Conservation (phyloP, 1,284 basidiomycete genomes). For the Wolfiporia cocos region DNA sequence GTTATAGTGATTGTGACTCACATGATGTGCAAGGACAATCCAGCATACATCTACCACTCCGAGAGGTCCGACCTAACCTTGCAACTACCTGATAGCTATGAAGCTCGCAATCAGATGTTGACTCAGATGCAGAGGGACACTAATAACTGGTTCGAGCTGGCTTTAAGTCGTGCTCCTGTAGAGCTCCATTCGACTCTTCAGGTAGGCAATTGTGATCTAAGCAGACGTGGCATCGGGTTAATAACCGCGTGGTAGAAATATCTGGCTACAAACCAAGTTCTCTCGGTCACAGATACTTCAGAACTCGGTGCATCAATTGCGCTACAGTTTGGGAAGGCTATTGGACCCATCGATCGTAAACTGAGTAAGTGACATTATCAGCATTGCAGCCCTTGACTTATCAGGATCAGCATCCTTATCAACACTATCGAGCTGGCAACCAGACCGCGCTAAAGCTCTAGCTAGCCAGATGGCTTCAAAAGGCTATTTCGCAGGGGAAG, state of each 20-base stretch:
- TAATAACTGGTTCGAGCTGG: constrained; percentile 80
- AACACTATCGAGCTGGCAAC: constrained; percentile 50
- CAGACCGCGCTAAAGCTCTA: constrained; percentile 73
- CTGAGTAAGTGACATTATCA: constrained; percentile 42
- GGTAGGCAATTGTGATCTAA: constrained; percentile 36
- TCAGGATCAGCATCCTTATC: constrained; percentile 58
- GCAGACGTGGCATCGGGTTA: neutral
- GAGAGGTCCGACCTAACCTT: constrained; percentile 72
- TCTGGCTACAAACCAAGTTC: constrained; percentile 66
- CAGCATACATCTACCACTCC: constrained; percentile 80
- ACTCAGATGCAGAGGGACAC: constrained; percentile 70
- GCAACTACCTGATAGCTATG: constrained; percentile 85
- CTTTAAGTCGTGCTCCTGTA: constrained; percentile 83
- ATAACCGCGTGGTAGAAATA: constrained; percentile 66
- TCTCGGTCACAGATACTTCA: constrained; percentile 62
- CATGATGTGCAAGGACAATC: constrained; percentile 65
- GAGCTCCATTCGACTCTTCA: constrained; percentile 91
- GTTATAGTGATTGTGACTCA: neutral
- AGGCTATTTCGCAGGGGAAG: constrained; percentile 83
- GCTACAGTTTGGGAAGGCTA: constrained; percentile 75
- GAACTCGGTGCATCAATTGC: constrained; percentile 91
- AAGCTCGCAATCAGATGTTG: constrained; percentile 81
- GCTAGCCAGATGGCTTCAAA: constrained; percentile 82
- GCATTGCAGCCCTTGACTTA: neutral
- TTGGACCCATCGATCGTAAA: constrained; percentile 76